Percentiles rank a stretch among this genome's conserved stretches.
Evolutionary conservation across 2,329 filamentous ascomycete species (phyloP).

Genomic region (Hymenoscyphus infarciens): DNA sequence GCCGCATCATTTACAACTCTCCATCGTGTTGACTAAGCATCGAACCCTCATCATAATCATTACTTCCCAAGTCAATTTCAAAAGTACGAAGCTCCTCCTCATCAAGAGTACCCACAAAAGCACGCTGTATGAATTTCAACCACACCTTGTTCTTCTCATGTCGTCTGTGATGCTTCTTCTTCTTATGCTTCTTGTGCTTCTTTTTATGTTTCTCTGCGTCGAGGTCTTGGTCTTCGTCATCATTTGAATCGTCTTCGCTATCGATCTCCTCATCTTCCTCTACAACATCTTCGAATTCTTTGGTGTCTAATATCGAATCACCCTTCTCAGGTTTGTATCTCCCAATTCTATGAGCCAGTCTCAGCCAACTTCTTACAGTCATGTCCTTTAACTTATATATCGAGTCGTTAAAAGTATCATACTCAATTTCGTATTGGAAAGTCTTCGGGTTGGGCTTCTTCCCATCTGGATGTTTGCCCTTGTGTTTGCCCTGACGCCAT

Average conservation of each 20-base stretch:
- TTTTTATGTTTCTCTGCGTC: slow-evolving; percentile 30
- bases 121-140: slow-evolving; percentile 72
- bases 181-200: slow-evolving; percentile 34
- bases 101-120: slow-evolving; percentile 73
- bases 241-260: slow-evolving; percentile 31
- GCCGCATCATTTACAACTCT: neutral
- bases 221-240: slow-evolving; percentile 25
- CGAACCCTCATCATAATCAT: neutral
- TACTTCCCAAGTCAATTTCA: neutral
- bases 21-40: neutral
- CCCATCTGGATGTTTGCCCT: slow-evolving; percentile 52
- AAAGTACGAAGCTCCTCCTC: slow-evolving; percentile 55
- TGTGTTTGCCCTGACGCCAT: slow-evolving; percentile 64
- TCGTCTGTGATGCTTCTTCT: slow-evolving; percentile 51
- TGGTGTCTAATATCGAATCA: slow-evolving; percentile 28
- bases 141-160: slow-evolving; percentile 64
- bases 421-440: slow-evolving; percentile 79
- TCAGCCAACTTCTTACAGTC: slow-evolving; percentile 76
- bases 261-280: slow-evolving; percentile 28
- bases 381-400: slow-evolving; percentile 75
- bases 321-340: slow-evolving; percentile 41
- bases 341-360: slow-evolving; percentile 77
- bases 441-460: slow-evolving; percentile 55
- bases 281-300: slow-evolving; percentile 24
- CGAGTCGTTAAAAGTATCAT: slow-evolving; percentile 75